Evolutionary conservation across 768 basidiomycete species (phyloP), one percentile per base, ranked within the genome.

Genomic region (Leucosporidium scottii): DNA sequence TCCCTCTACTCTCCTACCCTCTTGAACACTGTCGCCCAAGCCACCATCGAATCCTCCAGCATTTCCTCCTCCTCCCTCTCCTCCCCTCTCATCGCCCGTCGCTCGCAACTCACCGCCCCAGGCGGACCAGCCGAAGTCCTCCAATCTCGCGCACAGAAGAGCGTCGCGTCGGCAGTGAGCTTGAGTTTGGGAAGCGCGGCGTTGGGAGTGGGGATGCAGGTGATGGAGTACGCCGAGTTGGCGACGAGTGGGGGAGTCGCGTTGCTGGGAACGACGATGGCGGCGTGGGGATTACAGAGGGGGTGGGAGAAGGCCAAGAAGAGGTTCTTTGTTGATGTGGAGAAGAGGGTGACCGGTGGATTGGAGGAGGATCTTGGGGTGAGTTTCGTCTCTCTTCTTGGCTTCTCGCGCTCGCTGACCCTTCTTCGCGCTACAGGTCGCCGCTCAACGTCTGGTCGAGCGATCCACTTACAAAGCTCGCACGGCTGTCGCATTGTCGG

Each of bases 221-320:
- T 65, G 47, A 8, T 56, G 25, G 60, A 62, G n/a, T 28, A 27
- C 3, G 55, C 64, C 25, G 69, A 72, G 28, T 2, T 64, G 34
- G 63, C 65, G 13, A 69, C 64, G 30, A 59, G 44, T 4, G 62
- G 57, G 18, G 75, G 67, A 0, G 25, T 57, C 23, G 70, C 60
- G 6, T n/a, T 63, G 31, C 47, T 76, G 8, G 74, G 72, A 20
- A 49, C 36, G 10, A 56, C 61, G 49, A 3, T 68, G 21, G 63
- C 60, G 8, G 69, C 63, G 18, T 75, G 74, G 73, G 36, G 47
- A 18, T 50, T 75, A 44, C 75, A 76, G 65, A 51, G 68, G 5
- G 30, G 63, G 28, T 76, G 74, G 74, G 59, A 61, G 30, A 66
- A 59, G 39, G 67, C 70, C 4, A 59, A 69, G 51, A 31, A 12